These are phyloP conservation scores for Neurospora sublineolata DNA, from an alignment of 495 filamentous ascomycete genomes.

Conservation along the genomic window DNA sequence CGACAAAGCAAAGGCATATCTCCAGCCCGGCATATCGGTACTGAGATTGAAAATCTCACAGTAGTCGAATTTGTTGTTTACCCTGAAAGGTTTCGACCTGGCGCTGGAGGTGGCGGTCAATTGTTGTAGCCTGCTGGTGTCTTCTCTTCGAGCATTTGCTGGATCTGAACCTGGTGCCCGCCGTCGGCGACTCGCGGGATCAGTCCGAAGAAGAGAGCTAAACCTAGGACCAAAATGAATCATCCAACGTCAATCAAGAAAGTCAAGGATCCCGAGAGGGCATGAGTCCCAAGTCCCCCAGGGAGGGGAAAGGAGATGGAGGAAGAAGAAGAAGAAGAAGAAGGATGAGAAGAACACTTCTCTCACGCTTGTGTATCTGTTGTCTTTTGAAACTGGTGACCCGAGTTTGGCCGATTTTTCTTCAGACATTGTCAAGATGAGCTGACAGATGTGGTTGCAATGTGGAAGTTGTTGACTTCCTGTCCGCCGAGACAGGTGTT, in stretches of 20 bases:
- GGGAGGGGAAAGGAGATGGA: background rate
- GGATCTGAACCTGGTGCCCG: background rate
- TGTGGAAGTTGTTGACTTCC: background rate
- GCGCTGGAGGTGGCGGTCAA: background rate
- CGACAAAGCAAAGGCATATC: conserved; percentile 19
- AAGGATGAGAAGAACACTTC: background rate
- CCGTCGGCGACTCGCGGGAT: background rate
- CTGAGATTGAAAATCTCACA: background rate
- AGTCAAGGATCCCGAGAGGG: background rate
- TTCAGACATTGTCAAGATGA: background rate
- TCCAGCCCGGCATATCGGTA: conserved; percentile 17
- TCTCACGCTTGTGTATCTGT: background rate
- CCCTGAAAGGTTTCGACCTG: background rate
- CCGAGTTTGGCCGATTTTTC: background rate
- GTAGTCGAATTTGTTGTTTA: background rate
- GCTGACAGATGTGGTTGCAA: background rate
- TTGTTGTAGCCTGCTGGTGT: background rate
- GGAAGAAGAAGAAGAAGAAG: background rate
- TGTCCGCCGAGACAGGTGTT: background rate
- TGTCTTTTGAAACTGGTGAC: background rate
- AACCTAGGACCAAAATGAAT: background rate
- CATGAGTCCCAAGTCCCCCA: background rate
- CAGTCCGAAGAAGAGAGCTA: background rate
- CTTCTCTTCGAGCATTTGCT: background rate
- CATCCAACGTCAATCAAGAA: background rate